phyloP scores from a whole-genome alignment of 1,284 basidiomycete genomes.

The Boletus hoseneyae region DNA sequence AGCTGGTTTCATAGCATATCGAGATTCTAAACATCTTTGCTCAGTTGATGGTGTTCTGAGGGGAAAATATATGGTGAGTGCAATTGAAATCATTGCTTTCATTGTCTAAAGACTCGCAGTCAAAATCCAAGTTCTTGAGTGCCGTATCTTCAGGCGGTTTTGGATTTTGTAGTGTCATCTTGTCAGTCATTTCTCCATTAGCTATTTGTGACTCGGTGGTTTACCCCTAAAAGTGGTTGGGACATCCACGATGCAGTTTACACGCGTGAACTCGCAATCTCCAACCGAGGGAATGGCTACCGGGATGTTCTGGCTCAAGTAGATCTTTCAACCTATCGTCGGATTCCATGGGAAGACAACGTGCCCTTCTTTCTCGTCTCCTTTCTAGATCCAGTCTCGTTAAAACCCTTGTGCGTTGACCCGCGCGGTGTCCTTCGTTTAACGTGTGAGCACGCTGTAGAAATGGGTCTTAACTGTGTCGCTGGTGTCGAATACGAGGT shows the following conservation, averaged over 20 bases:
- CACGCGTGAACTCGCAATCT: conserved; percentile 81
- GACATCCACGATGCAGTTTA: conserved; percentile 87
- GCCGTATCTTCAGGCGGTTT: conserved; percentile 83
- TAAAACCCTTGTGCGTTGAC: conserved; percentile 74
- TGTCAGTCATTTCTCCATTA: conserved; percentile 43
- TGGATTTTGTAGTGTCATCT: conserved; percentile 91
- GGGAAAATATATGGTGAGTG: conserved; percentile 85
- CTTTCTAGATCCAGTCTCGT: conserved; percentile 84
- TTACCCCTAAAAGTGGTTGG: conserved; percentile 59
- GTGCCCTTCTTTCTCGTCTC: conserved; percentile 92
- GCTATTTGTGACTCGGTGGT: not conserved
- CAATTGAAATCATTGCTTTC: not conserved
- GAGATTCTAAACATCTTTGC: conserved; percentile 7
- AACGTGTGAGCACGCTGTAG: conserved; percentile 49
- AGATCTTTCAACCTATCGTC: conserved; percentile 81
- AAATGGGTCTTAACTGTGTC: conserved; percentile 57
- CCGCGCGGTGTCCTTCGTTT: conserved; percentile 79
- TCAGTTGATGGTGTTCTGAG: conserved; percentile 89
- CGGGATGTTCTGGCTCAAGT: conserved; percentile 83
- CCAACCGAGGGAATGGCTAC: conserved; percentile 89
- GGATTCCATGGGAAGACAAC: conserved; percentile 91
- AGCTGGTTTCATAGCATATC: not conserved
- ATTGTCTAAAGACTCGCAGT: conserved; percentile 41
- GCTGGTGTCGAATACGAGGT: conserved; percentile 93
- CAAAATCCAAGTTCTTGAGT: conserved; percentile 89